Evolutionary conservation across 108 stramenopile genomes (phyloP).

Genomic region (Nitzschia sp.): DNA sequence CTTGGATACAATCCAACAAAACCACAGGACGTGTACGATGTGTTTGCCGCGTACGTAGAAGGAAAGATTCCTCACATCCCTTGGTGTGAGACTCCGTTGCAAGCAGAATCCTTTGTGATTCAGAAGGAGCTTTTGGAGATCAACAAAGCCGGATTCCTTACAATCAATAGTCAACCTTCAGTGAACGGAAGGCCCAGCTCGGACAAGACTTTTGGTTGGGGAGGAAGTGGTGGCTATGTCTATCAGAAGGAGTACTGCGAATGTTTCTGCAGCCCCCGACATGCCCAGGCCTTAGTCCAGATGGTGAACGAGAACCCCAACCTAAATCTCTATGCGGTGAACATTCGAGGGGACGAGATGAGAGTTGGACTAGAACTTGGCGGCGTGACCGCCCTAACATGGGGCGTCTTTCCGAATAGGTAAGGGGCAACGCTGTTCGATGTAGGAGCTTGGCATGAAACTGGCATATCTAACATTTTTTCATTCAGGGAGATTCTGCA

Average conservation of each 20-base stretch:
- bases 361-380: slow-evolving; percentile 59
- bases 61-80: slow-evolving; percentile 90
- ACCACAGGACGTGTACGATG: slow-evolving; percentile 87
- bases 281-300: slow-evolving; percentile 60
- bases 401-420: slow-evolving; percentile 78
- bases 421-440: slow-evolving; percentile 36
- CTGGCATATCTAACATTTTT: no score
- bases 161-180: slow-evolving; percentile 94
- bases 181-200: slow-evolving; percentile 86
- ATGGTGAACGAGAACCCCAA: slow-evolving; percentile 54
- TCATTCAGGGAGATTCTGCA: slow-evolving; percentile 85
- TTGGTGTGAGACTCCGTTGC: slow-evolving; percentile 96
- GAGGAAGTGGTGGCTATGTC: slow-evolving; percentile 89
- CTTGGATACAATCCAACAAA: slow-evolving; percentile 83
- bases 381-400: slow-evolving; percentile 88
- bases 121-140: slow-evolving; percentile 72
- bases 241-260: slow-evolving; percentile 98
- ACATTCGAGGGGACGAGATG: slow-evolving; percentile 59
- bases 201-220: slow-evolving; percentile 93
- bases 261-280: slow-evolving; percentile 89
- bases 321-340: slow-evolving; percentile 86
- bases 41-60: slow-evolving; percentile 92
- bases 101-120: slow-evolving; percentile 89
- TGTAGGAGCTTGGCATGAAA: no score
- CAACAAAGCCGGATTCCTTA: slow-evolving; percentile 89